These are phyloP conservation scores for Blastobotrys buckinghamii DNA, from an alignment of 1,139 yeast species.

Conservation along the genomic window DNA sequence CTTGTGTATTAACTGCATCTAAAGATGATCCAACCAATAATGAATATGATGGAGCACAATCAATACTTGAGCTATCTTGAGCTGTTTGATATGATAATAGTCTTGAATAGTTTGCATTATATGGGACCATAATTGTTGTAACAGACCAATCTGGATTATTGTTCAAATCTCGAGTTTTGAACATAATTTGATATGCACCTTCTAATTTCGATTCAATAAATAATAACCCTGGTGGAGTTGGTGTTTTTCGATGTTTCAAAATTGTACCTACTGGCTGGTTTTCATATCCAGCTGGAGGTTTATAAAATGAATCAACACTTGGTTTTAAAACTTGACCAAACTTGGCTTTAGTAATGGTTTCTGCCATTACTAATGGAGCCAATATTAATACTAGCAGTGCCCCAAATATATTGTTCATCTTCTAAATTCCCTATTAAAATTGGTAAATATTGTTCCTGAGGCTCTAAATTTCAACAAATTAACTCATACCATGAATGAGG, in stretches of 20 bases:
- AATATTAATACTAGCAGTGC: too few species aligned
- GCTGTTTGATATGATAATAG: conserved; percentile 27
- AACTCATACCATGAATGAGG: too few species aligned
- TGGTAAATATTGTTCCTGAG: too few species aligned
- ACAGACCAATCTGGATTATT: conserved; percentile 25
- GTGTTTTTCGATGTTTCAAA: conserved; percentile 14
- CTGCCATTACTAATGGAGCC: background rate
- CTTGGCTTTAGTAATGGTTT: background rate
- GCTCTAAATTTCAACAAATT: too few species aligned
- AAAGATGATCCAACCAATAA: background rate
- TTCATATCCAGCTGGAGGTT: conserved; percentile 21
- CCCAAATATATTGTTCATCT: too few species aligned
- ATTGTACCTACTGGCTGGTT: conserved; percentile 17
- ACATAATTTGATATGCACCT: conserved; percentile 22
- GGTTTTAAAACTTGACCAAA: background rate
- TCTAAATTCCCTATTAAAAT: too few species aligned
- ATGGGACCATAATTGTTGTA: conserved; percentile 27
- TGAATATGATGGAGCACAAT: conserved; percentile 29
- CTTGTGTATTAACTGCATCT: background rate
- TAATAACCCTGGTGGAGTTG: conserved; percentile 11
- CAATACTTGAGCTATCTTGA: conserved; percentile 27
- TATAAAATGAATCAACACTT: conserved; percentile 22
- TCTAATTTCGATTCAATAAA: background rate
- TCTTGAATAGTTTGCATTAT: conserved; percentile 14
- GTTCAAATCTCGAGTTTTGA: conserved; percentile 23